phyloP scores from a whole-genome alignment of 495 filamentous ascomycete species.

The Xylaria cubensis region DNA sequence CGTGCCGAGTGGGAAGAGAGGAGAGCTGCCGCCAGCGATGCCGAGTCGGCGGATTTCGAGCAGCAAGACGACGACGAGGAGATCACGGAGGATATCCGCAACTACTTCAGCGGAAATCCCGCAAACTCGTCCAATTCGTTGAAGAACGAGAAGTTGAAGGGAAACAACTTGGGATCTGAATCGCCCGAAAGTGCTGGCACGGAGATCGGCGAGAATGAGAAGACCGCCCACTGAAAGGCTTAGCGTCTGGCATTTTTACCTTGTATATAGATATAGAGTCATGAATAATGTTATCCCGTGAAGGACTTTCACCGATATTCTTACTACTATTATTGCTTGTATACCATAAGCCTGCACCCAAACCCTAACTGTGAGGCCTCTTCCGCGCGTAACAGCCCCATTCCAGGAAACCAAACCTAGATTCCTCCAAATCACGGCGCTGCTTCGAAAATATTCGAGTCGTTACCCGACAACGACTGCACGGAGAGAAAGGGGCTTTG shows the following conservation, averaged over 20 bases:
- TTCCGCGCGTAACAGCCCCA: too few species aligned
- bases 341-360: too few species aligned
- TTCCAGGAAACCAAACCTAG: too few species aligned
- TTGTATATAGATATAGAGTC: not conserved
- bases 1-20: slow-evolving; percentile 53
- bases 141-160: slow-evolving; percentile 35
- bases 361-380: too few species aligned
- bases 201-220: slow-evolving; percentile 20
- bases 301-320: not conserved
- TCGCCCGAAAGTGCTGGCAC: slow-evolving; percentile 8
- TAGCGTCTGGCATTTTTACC: slow-evolving; percentile 9
- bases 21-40: slow-evolving; percentile 31
- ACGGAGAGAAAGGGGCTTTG: too few species aligned
- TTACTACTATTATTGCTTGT: not conserved
- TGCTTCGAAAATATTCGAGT: too few species aligned
- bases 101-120: slow-evolving; percentile 49
- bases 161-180: slow-evolving; percentile 11
- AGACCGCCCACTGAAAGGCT: slow-evolving; percentile 4
- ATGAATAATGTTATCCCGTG: not conserved
- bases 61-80: slow-evolving; percentile 48
- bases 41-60: slow-evolving; percentile 41
- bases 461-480: too few species aligned
- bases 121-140: slow-evolving; percentile 30
- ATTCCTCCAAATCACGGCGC: too few species aligned
- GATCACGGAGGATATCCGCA: slow-evolving; percentile 48